Evolutionary conservation across 1,284 basidiomycete genomes (phyloP).

Genomic region (Heterobasidion parviporum): DNA sequence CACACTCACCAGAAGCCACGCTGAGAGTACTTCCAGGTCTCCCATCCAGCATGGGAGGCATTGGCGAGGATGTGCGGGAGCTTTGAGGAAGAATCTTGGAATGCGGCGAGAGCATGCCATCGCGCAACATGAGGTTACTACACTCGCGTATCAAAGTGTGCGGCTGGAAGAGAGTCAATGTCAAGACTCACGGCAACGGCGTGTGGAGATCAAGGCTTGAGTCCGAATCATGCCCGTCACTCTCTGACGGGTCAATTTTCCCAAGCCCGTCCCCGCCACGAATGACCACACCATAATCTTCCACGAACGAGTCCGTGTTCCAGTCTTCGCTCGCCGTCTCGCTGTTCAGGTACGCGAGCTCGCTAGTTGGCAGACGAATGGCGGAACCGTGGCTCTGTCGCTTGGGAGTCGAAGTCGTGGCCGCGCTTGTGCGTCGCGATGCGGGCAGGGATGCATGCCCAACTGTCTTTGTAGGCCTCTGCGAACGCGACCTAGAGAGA

Average conservation of each 20-base stretch:
- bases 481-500: too few relatives aligned
- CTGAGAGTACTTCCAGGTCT: slow-evolving; percentile 31
- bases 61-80: slow-evolving; percentile 17
- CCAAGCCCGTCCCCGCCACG: slow-evolving; percentile 5
- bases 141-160: neutral
- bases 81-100: slow-evolving; percentile 54
- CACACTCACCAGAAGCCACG: slow-evolving; percentile 28
- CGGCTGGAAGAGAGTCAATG: neutral
- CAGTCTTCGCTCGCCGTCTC: slow-evolving; percentile 11
- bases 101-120: slow-evolving; percentile 66
- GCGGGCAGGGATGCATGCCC: slow-evolving; percentile 4
- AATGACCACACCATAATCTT: slow-evolving; percentile 20
- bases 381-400: slow-evolving; percentile 3
- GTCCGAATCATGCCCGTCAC: slow-evolving; percentile 42
- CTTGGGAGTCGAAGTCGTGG: slow-evolving; percentile 1
- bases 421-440: slow-evolving; percentile 5
- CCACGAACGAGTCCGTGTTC: slow-evolving; percentile 20
- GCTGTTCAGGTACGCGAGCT: slow-evolving; percentile 1
- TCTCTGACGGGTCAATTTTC: slow-evolving; percentile 26
- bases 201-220: slow-evolving; percentile 69
- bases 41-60: slow-evolving; percentile 12
- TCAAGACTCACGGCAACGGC: slow-evolving; percentile 57
- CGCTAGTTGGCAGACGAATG: slow-evolving; percentile 5
- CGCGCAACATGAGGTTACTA: slow-evolving; percentile 66
- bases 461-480: too few relatives aligned